These are phyloP conservation scores for Rasamsonia emersonii DNA, from an alignment of 2,329 filamentous ascomycete species.

Conservation along the genomic window DNA sequence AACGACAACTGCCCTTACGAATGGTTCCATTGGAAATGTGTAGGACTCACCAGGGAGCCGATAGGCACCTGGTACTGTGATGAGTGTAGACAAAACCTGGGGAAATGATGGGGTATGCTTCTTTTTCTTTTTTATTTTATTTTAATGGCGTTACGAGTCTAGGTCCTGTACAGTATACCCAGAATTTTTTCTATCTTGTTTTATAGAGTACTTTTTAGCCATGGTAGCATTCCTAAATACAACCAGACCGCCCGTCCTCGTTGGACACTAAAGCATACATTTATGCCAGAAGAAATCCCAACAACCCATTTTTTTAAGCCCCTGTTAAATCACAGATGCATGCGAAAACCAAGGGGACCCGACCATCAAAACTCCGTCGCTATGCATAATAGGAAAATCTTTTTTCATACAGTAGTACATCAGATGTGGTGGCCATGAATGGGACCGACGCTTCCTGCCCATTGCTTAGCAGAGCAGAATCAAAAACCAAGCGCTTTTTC, in stretches of 20 bases:
- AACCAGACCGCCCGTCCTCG: too few species aligned
- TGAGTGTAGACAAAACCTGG: conserved; percentile 39
- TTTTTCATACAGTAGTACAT: too few species aligned
- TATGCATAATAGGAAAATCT: conserved; percentile 28
- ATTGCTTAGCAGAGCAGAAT: too few species aligned
- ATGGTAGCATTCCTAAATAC: too few species aligned
- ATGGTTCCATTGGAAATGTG: conserved; percentile 61
- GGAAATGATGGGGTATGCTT: too few species aligned
- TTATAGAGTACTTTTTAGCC: too few species aligned
- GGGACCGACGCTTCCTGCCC: too few species aligned
- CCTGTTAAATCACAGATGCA: conserved; percentile 1
- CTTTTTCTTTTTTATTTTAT: too few species aligned
- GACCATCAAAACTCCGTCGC: conserved; percentile 33
- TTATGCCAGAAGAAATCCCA: not conserved
- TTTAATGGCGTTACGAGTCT: too few species aligned
- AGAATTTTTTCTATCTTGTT: too few species aligned
- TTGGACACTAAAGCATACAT: too few species aligned
- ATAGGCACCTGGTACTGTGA: conserved; percentile 50
- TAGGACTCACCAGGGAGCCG: conserved; percentile 53
- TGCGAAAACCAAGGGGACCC: not conserved
- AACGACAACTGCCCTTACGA: conserved; percentile 56
- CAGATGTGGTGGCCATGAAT: conserved; percentile 8
- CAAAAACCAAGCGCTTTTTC: conserved; percentile 32
- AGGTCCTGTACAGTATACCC: too few species aligned
- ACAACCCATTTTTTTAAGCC: not conserved